phyloP scores from a whole-genome alignment of 1,139 yeast species.

The Pichia sp. region DNA sequence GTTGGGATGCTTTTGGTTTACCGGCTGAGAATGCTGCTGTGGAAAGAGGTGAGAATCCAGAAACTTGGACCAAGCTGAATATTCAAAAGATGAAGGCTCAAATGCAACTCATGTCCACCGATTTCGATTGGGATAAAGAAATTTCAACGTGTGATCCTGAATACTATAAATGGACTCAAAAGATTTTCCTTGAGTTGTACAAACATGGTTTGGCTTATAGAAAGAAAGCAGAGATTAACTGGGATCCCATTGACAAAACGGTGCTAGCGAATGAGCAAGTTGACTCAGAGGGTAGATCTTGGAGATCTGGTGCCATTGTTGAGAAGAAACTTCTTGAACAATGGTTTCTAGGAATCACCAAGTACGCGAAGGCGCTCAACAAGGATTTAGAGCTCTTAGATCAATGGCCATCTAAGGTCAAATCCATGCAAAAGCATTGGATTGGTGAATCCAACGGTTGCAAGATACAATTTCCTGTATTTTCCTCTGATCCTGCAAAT shows the following conservation, averaged over 20 bases:
- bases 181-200: constrained; percentile 64
- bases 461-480: constrained; percentile 41
- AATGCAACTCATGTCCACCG: constrained; percentile 69
- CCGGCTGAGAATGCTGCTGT: constrained; percentile 99
- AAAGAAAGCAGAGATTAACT: constrained; percentile 81
- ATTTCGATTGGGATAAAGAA: constrained; percentile 93
- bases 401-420: constrained; percentile 86
- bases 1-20: constrained; percentile 98
- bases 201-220: constrained; percentile 80
- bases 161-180: constrained; percentile 89
- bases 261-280: constrained; percentile 97
- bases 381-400: constrained; percentile 52
- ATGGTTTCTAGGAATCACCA: constrained; percentile 90
- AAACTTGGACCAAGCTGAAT: constrained; percentile 73
- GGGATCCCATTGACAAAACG: constrained; percentile 96
- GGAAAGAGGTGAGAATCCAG: constrained; percentile 73
- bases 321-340: constrained; percentile 76
- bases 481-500: constrained; percentile 6
- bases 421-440: constrained; percentile 89
- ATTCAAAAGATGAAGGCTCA: constrained; percentile 80
- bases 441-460: constrained; percentile 87
- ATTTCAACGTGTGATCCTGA: constrained; percentile 82
- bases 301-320: constrained; percentile 96
- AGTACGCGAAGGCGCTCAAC: constrained; percentile 61
- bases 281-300: constrained; percentile 79